Conservation (phyloP, 1,284 basidiomycete genomes). For the Kalmanozyma brasiliensis region DNA sequence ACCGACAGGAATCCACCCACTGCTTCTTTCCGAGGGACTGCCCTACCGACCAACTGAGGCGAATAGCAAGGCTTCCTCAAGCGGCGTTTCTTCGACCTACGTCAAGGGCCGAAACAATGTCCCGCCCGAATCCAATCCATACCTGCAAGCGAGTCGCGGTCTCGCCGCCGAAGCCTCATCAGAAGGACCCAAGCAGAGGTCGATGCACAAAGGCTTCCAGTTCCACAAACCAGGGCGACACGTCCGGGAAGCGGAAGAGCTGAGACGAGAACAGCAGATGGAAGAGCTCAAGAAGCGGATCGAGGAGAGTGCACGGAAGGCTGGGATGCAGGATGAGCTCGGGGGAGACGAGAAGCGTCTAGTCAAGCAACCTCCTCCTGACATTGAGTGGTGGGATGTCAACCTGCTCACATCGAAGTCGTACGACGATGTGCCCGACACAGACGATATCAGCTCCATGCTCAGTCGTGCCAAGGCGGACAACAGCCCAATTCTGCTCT, state of each 20-base stretch:
- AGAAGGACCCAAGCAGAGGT: slow-evolving; percentile 39
- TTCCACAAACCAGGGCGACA: slow-evolving; percentile 65
- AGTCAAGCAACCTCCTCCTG: slow-evolving; percentile 84
- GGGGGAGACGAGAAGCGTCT: slow-evolving; percentile 84
- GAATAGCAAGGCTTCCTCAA: neutral
- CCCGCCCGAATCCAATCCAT: slow-evolving; percentile 51
- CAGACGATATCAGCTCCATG: slow-evolving; percentile 71
- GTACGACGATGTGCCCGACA: slow-evolving; percentile 75
- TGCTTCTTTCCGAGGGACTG: slow-evolving; percentile 38
- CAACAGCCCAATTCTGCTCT: slow-evolving; percentile 23
- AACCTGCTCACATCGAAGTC: slow-evolving; percentile 81
- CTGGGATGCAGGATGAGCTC: slow-evolving; percentile 90
- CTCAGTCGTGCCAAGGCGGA: slow-evolving; percentile 70
- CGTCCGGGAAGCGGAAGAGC: slow-evolving; percentile 60
- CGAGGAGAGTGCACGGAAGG: slow-evolving; percentile 88
- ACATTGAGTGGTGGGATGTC: slow-evolving; percentile 96
- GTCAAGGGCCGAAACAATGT: slow-evolving; percentile 15
- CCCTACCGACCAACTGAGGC: slow-evolving; percentile 5
- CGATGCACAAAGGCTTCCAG: slow-evolving; percentile 58
- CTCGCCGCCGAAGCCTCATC: slow-evolving; percentile 14
- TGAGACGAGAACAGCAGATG: slow-evolving; percentile 74
- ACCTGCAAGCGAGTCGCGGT: slow-evolving; percentile 41
- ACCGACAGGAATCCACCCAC: slow-evolving; percentile 59
- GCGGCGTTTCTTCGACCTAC: slow-evolving; percentile 2
- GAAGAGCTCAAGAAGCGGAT: slow-evolving; percentile 92